Evolutionary conservation across 2,329 filamentous ascomycete species (phyloP).

Genomic region (Fusarium avenaceum): DNA sequence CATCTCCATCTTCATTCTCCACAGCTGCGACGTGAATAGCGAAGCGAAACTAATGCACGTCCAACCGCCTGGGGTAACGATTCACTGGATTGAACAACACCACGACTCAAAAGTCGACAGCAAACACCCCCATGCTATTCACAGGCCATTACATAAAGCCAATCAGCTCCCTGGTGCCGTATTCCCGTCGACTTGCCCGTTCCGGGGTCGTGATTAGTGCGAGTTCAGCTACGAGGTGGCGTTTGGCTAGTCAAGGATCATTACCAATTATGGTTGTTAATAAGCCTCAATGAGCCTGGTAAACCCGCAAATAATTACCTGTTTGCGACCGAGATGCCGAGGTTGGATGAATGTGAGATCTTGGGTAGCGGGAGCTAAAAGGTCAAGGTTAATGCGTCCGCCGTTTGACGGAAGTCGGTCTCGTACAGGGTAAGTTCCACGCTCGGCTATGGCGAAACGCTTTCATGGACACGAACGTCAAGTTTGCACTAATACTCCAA

Average conservation of each 20-base stretch:
- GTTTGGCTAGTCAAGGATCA: neutral
- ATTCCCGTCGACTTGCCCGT: constrained; percentile 13
- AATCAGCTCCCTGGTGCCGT: constrained; percentile 22
- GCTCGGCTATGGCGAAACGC: neutral
- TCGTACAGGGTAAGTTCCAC: constrained; percentile 5
- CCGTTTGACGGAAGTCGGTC: neutral
- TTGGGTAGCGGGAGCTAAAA: constrained; percentile 1
- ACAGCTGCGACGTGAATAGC: neutral
- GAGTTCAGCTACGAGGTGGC: constrained; percentile 23
- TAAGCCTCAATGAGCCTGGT: constrained; percentile 22
- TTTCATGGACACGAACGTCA: too few species aligned
- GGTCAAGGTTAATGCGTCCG: neutral
- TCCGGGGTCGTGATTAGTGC: constrained; percentile 10
- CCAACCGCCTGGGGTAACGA: constrained; percentile 24
- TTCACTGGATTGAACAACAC: constrained; percentile 1
- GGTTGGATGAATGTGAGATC: constrained; percentile 1
- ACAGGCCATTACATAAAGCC: neutral
- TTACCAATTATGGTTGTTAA: neutral
- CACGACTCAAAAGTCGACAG: neutral
- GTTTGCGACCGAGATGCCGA: constrained; percentile 11
- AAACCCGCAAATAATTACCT: constrained; percentile 8
- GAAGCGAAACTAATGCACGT: constrained; percentile 26
- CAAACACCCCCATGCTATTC: neutral
- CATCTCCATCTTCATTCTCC: constrained; percentile 11
- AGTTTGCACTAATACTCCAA: neutral